phyloP scores from a whole-genome alignment of 2,329 filamentous ascomycete genomes.

The Chaetothyriales sp. region DNA sequence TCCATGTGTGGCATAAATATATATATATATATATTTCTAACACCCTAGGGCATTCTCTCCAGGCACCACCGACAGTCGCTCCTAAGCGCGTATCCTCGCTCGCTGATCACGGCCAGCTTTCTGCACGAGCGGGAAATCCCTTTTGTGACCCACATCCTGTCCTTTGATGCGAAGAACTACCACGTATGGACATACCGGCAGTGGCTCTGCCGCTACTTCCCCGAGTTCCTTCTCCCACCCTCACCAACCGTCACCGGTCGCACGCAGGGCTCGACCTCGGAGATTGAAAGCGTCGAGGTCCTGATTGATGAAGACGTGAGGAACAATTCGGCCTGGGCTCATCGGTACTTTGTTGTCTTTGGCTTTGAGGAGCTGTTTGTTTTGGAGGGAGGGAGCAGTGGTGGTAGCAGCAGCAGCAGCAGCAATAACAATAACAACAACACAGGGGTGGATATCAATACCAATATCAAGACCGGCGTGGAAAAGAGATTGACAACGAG shows the following conservation, averaged over 20 bases:
- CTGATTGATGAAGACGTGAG: conserved; percentile 68
- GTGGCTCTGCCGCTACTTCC: conserved; percentile 52
- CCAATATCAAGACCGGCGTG: no score
- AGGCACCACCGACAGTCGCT: conserved; percentile 44
- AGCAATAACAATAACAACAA: no score
- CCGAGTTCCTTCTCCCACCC: conserved; percentile 7
- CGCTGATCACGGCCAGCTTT: background rate
- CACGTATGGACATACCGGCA: conserved; percentile 96
- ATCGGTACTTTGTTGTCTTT: conserved; percentile 90
- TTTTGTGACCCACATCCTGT: conserved; percentile 70
- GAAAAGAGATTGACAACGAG: background rate
- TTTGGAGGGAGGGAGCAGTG: conserved; percentile 24
- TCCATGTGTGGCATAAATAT: no score
- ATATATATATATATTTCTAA: no score
- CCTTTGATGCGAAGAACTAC: conserved; percentile 86
- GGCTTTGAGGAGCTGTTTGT: conserved; percentile 29
- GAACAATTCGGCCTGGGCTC: conserved; percentile 96
- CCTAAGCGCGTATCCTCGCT: conserved; percentile 39
- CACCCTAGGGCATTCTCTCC: no score
- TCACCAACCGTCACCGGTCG: conserved; percentile 9
- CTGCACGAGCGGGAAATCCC: conserved; percentile 52
- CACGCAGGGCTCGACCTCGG: conserved; percentile 39
- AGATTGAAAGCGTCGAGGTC: conserved; percentile 55
- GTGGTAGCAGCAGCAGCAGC: conserved; percentile 24
- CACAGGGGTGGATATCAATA: no score